Conservation (phyloP, 1,139 yeast genomes). For the Hyphopichia pseudoburtonii region DNA sequence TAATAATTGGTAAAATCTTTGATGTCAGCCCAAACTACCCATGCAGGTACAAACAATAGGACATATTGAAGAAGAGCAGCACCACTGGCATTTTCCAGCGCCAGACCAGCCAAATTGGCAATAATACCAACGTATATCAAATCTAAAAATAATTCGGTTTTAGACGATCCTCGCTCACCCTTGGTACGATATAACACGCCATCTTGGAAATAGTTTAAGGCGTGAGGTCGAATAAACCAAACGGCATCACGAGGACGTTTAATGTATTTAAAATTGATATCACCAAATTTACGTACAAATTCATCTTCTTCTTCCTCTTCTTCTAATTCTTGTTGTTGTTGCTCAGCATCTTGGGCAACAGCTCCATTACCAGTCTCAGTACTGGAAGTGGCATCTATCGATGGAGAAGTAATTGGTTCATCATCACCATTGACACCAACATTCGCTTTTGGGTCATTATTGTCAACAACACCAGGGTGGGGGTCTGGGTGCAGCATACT, state of each 20-base stretch:
- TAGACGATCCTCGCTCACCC: slow-evolving; percentile 53
- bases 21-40: slow-evolving; percentile 65
- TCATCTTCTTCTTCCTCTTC: slow-evolving; percentile 46
- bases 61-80: slow-evolving; percentile 48
- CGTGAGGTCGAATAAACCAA: slow-evolving; percentile 57
- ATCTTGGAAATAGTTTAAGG: slow-evolving; percentile 59
- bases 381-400: not conserved
- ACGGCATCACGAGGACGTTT: slow-evolving; percentile 41
- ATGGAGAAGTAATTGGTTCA: too few species aligned
- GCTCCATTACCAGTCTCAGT: not conserved
- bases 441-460: too few species aligned
- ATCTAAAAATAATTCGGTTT: slow-evolving; percentile 60
- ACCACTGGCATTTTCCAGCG: slow-evolving; percentile 53
- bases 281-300: slow-evolving; percentile 52
- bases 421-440: too few species aligned
- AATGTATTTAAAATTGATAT: slow-evolving; percentile 48
- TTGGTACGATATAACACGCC: slow-evolving; percentile 57
- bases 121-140: slow-evolving; percentile 65
- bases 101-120: slow-evolving; percentile 57
- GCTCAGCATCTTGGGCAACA: slow-evolving; percentile 7
- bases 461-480: too few species aligned
- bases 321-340: slow-evolving; percentile 15
- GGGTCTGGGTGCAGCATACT: too few species aligned
- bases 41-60: slow-evolving; percentile 55
- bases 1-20: slow-evolving; percentile 67